Evolutionary conservation across 495 filamentous ascomycete species (phyloP).

Genomic region (Talaromyces borbonicus): DNA sequence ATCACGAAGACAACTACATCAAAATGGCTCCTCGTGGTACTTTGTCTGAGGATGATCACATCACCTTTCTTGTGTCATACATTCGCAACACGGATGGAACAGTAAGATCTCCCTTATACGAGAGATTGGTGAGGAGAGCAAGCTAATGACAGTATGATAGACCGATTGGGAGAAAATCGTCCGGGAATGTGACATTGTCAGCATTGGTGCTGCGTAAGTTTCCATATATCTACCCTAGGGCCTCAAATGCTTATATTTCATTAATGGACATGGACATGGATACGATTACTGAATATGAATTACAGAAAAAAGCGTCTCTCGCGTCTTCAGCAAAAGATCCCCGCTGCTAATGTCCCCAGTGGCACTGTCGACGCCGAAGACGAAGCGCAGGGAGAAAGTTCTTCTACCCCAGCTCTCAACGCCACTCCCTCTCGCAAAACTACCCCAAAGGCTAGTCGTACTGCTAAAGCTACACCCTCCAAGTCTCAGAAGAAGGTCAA

Average conservation of each 20-base stretch:
- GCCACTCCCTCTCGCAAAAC: neutral
- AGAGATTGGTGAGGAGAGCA: neutral
- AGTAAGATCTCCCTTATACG: constrained; percentile 25
- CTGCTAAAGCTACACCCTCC: neutral
- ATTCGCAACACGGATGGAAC: constrained; percentile 49
- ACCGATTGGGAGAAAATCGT: constrained; percentile 53
- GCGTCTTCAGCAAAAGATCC: neutral
- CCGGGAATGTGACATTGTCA: constrained; percentile 50
- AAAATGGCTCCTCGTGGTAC: constrained; percentile 20
- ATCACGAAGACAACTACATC: neutral
- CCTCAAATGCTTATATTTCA: constrained; percentile 2
- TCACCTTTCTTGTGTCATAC: constrained; percentile 56
- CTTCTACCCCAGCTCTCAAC: neutral
- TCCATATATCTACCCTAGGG: neutral
- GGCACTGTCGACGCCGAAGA: neutral
- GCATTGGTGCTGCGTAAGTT: constrained; percentile 59
- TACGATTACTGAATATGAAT: neutral
- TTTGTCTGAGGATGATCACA: constrained; percentile 39
- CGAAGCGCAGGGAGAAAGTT: neutral
- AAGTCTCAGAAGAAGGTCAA: no score
- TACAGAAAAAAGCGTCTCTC: neutral
- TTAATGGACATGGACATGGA: neutral
- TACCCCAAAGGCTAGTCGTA: neutral
- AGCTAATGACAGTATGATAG: constrained; percentile 22
- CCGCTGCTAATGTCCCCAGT: neutral